phyloP scores from a whole-genome alignment of 495 filamentous ascomycete species.

The Penicillium argentinense region DNA sequence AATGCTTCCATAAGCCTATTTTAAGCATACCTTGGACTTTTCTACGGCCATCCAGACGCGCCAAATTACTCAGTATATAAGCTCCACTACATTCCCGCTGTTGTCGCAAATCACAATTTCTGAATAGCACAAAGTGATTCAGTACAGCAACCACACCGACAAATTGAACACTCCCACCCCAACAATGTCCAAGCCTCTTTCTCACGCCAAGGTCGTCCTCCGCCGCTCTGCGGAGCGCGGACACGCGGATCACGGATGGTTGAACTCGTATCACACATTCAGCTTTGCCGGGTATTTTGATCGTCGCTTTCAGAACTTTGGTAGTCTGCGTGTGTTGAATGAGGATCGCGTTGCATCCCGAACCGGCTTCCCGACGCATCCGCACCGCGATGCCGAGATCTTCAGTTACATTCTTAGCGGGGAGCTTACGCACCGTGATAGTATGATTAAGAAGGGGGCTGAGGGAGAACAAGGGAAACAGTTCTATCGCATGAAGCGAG shows the following conservation, averaged over 20 bases:
- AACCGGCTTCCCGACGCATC: conserved; percentile 76
- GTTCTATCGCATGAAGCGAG: conserved; percentile 71
- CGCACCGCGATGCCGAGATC: conserved; percentile 80
- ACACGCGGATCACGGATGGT: conserved; percentile 76
- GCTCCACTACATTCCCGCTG: neutral
- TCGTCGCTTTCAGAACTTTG: conserved; percentile 61
- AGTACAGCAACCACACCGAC: neutral
- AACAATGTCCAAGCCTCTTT: conserved; percentile 54
- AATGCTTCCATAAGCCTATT: conserved; percentile 5
- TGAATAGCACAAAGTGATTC: neutral
- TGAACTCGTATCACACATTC: conserved; percentile 84
- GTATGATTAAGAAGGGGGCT: conserved; percentile 62
- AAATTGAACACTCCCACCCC: neutral
- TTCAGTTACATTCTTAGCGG: conserved; percentile 79
- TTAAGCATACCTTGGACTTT: no score
- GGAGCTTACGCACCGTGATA: conserved; percentile 79
- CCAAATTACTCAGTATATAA: neutral
- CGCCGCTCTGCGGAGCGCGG: conserved; percentile 63
- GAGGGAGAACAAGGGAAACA: conserved; percentile 50
- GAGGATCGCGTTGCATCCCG: conserved; percentile 72
- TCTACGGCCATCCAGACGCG: neutral
- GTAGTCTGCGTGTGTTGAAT: conserved; percentile 74
- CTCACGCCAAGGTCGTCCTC: conserved; percentile 61
- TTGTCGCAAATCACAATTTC: neutral
- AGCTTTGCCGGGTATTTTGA: conserved; percentile 74